Evolutionary conservation across 208 protist genomes (phyloP).

Genomic region (Vickermania spadyakhi): DNA sequence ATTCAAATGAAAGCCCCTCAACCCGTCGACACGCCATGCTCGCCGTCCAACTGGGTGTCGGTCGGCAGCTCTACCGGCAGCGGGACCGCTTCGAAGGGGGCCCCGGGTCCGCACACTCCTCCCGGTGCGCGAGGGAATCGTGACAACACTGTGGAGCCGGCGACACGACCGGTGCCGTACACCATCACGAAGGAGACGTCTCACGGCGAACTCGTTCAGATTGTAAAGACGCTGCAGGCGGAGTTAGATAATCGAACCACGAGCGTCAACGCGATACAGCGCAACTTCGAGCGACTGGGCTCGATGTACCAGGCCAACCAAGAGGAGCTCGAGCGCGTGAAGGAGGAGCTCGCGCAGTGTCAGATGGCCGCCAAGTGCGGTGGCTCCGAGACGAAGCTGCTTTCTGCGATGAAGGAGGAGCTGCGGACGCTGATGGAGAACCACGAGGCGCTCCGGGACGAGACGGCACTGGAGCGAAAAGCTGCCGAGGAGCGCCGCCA

Average conservation of each 20-base stretch:
- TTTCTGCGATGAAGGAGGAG: conserved; percentile 18
- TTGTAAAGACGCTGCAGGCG: conserved; percentile 35
- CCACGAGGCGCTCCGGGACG: neutral
- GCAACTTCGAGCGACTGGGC: conserved; percentile 83
- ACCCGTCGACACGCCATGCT: neutral
- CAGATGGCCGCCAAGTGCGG: conserved; percentile 8
- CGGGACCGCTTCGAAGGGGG: neutral
- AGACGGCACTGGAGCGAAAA: neutral
- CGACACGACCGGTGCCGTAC: neutral
- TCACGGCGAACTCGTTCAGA: conserved; percentile 23
- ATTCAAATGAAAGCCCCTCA: neutral
- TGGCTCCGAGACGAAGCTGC: conserved; percentile 9
- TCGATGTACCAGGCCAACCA: conserved; percentile 57
- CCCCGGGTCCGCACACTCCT: neutral
- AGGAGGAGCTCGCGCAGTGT: conserved; percentile 3
- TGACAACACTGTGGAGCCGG: neutral
- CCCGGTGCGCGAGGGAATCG: neutral
- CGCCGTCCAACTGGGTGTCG: neutral
- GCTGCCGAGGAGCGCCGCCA: conserved; percentile 5
- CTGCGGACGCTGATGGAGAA: conserved; percentile 1
- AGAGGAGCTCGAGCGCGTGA: conserved; percentile 26
- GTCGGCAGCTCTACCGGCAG: neutral
- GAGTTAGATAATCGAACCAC: conserved; percentile 65
- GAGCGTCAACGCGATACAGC: conserved; percentile 83
- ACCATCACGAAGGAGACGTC: conserved; percentile 19